phyloP scores from a whole-genome alignment of 768 basidiomycete genomes.

The Saitozyma podzolica region DNA sequence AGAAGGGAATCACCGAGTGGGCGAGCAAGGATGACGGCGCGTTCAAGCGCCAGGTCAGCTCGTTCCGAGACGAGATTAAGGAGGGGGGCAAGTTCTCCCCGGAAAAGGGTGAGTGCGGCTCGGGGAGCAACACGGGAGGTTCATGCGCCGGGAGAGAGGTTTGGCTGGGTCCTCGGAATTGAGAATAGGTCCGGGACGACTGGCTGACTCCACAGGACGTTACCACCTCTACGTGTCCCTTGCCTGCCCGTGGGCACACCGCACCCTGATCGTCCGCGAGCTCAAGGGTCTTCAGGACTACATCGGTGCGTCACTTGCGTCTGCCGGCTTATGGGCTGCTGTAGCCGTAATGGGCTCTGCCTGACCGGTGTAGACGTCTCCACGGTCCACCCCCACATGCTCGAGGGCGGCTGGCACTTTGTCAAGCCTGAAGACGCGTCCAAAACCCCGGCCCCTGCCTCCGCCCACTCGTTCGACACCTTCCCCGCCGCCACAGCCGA shows the following conservation, averaged over 20 bases:
- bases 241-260: slow-evolving; percentile 84
- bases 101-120: slow-evolving; percentile 65
- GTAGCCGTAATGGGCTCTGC: not conserved
- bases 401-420: slow-evolving; percentile 82
- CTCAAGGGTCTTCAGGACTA: slow-evolving; percentile 87
- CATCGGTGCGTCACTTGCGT: slow-evolving; percentile 62
- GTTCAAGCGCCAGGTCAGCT: slow-evolving; percentile 62
- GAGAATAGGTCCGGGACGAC: not conserved
- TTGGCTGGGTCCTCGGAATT: not conserved
- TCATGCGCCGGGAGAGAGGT: not conserved
- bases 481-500: slow-evolving; percentile 72
- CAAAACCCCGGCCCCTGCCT: slow-evolving; percentile 22
- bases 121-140: not conserved
- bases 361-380: slow-evolving; percentile 62
- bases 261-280: slow-evolving; percentile 82
- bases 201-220: slow-evolving; percentile 60
- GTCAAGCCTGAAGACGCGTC: slow-evolving; percentile 63
- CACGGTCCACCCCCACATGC: slow-evolving; percentile 83
- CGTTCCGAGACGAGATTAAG: slow-evolving; percentile 63
- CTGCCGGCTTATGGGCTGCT: not conserved
- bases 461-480: slow-evolving; percentile 38
- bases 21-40: slow-evolving; percentile 62
- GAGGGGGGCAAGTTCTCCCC: slow-evolving; percentile 67
- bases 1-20: slow-evolving; percentile 59
- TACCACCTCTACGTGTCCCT: slow-evolving; percentile 90